These are phyloP conservation scores for Venturia aucupariae DNA, from an alignment of 2,329 filamentous ascomycete genomes.

Conservation along the genomic window DNA sequence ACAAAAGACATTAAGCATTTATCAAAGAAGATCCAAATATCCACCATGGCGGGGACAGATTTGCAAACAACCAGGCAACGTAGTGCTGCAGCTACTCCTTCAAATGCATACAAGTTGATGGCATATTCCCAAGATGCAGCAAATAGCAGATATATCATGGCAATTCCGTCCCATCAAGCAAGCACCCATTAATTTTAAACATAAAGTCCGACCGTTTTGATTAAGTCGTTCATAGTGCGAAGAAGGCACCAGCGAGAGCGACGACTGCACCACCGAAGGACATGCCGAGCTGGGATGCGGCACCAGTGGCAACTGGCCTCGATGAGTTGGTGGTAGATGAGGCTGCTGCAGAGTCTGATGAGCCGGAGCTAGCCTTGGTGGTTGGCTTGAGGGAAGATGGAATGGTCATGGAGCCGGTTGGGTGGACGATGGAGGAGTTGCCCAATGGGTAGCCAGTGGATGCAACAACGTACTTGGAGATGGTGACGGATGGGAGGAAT, in stretches of 20 bases:
- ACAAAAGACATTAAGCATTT: background rate
- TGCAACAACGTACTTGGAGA: slow-evolving; percentile 3
- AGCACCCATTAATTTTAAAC: background rate
- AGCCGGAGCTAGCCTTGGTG: background rate
- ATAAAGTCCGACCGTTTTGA: background rate
- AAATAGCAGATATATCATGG: background rate
- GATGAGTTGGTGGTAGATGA: background rate
- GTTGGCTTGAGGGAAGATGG: slow-evolving; percentile 3
- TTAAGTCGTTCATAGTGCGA: slow-evolving; percentile 1
- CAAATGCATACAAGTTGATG: background rate
- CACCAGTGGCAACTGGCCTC: background rate
- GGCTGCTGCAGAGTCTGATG: background rate
- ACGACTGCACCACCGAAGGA: slow-evolving; percentile 8
- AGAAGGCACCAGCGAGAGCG: slow-evolving; percentile 9
- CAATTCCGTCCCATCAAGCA: background rate
- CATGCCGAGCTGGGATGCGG: background rate
- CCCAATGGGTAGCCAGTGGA: slow-evolving; percentile 1
- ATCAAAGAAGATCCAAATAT: background rate
- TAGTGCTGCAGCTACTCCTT: background rate
- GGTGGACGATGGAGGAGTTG: background rate
- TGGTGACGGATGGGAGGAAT: background rate
- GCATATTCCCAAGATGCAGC: background rate
- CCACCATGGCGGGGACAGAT: background rate
- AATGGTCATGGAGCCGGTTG: background rate
- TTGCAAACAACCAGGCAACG: background rate